Evolutionary conservation across 805 yeast genomes (phyloP), one percentile per base, ranked within the genome.

Genomic region (Spathaspora hagerdaliae): DNA sequence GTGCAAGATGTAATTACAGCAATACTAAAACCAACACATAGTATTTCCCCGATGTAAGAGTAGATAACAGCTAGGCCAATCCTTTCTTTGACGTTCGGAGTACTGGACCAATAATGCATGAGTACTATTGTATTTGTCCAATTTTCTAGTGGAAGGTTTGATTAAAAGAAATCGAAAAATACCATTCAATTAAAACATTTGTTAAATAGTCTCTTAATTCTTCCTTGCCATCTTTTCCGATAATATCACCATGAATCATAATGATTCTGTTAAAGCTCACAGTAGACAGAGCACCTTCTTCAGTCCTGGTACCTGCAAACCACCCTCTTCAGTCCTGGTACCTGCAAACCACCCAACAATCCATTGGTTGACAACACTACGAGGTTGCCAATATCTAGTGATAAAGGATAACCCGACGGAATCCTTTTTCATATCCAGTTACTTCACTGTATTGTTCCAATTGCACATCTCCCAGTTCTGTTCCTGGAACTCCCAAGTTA

Each of bases 231-330:
- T 53, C 51, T 35, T 57, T 53, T 27, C 74, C 78, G 45, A 81
- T 63, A 11, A 77, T 64, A 46, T 72, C 74, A n/a, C 85, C 86
- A 54, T 81, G 86, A 47, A 80, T 74, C 50, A 69, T 58, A 36
- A 81, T 73, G 39, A 78, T 59, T 14, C 64, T 61, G 12, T 74
- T 73, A 44, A 77, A 71, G 71, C 70, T 74, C 75, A 70, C 24
- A n/a, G n/a, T n/a, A n/a, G n/a, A n/a, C n/a, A n/a, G n/a, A n/a
- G 15, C 34, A 13, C 31, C 45, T 29, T 11, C 38, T 31, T 32
- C 41, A 38, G 41, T 19, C 24, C 27, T 32, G 11, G 34, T 29
- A 11, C 24, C 24, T 11, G 37, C n/a, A n/a, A n/a, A n/a, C 12
- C 34, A 13, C 31, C 45, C 24, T 11, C 38, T 31, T 32, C 41